These are phyloP conservation scores for Saccharomycopsis olivae DNA, from an alignment of 805 yeast species.

Conservation along the genomic window DNA sequence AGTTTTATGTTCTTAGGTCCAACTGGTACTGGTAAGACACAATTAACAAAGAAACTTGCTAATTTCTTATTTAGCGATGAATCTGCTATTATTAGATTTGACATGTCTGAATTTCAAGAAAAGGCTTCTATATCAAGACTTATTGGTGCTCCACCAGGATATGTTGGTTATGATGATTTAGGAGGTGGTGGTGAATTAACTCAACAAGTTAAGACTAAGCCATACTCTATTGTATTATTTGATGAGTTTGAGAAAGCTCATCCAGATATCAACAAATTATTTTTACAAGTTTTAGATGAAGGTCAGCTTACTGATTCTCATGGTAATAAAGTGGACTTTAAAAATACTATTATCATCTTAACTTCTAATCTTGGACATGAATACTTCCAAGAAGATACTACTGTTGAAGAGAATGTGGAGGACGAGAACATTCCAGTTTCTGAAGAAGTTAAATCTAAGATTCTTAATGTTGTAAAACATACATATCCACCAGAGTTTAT, in stretches of 20 bases:
- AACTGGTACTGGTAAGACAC: constrained; percentile 98
- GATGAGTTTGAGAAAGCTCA: constrained; percentile 98
- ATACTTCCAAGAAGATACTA: constrained; percentile 54
- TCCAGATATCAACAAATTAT: constrained; percentile 82
- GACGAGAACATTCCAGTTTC: constrained; percentile 52
- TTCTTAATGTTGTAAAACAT: constrained; percentile 56
- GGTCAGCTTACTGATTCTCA: constrained; percentile 92
- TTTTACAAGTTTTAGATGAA: constrained; percentile 89
- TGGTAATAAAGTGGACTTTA: constrained; percentile 89
- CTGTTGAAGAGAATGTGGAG: constrained; percentile 25
- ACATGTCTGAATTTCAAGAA: constrained; percentile 97
- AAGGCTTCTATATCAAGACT: constrained; percentile 82
- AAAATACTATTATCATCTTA: constrained; percentile 92
- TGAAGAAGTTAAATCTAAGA: constrained; percentile 41
- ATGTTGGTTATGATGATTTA: constrained; percentile 82
- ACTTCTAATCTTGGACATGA: constrained; percentile 97
- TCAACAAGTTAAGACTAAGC: constrained; percentile 91
- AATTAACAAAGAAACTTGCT: constrained; percentile 84
- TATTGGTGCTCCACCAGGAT: constrained; percentile 98
- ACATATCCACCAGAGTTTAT: constrained; percentile 91
- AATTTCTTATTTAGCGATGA: constrained; percentile 88
- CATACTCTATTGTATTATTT: constrained; percentile 83
- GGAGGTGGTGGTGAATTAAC: constrained; percentile 84
- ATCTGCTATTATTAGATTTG: constrained; percentile 78
- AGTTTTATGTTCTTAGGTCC: constrained; percentile 96